phyloP scores from a whole-genome alignment of 306 rosid species.

The Cicer arietinum region DNA sequence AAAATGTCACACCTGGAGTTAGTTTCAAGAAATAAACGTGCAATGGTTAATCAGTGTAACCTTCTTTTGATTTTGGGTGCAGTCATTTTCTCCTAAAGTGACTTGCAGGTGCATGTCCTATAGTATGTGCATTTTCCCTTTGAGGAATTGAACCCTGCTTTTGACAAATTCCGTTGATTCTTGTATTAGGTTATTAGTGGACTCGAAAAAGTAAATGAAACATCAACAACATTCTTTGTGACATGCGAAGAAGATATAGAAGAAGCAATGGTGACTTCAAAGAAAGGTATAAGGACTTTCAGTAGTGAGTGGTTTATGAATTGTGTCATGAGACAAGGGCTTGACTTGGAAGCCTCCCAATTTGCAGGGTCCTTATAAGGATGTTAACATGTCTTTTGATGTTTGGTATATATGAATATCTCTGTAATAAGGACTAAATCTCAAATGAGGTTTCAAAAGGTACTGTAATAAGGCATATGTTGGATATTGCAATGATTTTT shows the following conservation, averaged over 20 bases:
- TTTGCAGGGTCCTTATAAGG: constrained; percentile 74
- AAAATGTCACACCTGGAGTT: constrained; percentile 10
- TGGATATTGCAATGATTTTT: constrained; percentile 7
- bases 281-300: constrained; percentile 73
- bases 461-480: neutral
- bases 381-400: neutral
- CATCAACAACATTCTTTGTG: constrained; percentile 68
- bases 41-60: neutral
- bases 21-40: constrained; percentile 35
- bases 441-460: constrained; percentile 18
- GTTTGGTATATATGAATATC: constrained; percentile 28
- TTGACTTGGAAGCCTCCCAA: constrained; percentile 80
- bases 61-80: neutral
- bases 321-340: constrained; percentile 88
- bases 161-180: neutral
- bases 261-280: constrained; percentile 67
- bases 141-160: neutral
- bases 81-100: neutral
- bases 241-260: constrained; percentile 82
- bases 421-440: neutral
- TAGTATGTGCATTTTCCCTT: neutral
- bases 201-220: constrained; percentile 53
- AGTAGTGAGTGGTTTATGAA: constrained; percentile 87
- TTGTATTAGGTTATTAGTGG: constrained; percentile 56
- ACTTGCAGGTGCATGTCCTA: neutral